Base-by-base conservation (phyloP, 1,284 basidiomycete genomes). In the Xerocomus minutiporus region DNA sequence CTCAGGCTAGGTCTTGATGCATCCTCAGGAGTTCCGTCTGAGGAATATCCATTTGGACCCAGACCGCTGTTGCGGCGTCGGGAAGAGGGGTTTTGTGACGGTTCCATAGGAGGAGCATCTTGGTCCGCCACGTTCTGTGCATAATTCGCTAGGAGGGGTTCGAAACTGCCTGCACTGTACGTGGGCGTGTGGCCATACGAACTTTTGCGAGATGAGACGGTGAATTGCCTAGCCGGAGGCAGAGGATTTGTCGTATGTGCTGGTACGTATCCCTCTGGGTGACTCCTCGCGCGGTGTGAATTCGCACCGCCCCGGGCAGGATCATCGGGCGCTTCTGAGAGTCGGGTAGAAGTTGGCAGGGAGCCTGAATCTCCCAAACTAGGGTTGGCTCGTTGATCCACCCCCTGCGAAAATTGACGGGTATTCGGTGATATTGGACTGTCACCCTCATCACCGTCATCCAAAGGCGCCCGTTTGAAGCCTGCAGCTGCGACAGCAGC, bases 401-500 rank as follows among this genome's bases (percentile, higher is more conserved):
- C 67, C 43, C 65, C 61, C 13, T 67, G 59, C 5, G 69, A 68
- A 34, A 67, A 64, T 25, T 59, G 67, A 60, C 51, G 65, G 38
- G 50, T 59, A 58, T 55, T 59, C 53, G 55, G 64, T 17, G 62
- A 62, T 47, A 54, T 61, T 26, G 57, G 62, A 51, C 64, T 58
- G 68, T 62, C 55, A 9, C 67, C 67, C 39, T 74, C 67, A 52
- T 79, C 78, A 48, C 85, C 85, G 55, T 84, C 86, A 58, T 85
- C 86, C 13, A 88, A 69, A 17, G 82, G 83, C 0, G 76, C 71
- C 47, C 86, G 81, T 61, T 81, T 76, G 63, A 82, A 77, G 17
- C 82, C 82, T 2, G 82, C 81, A 20, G 83, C 84, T n/a, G 83
- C 80, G 46, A 86, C 75, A 5, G 80, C 80, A n/a, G 83, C 84